Percentiles rank a stretch among this genome's conserved stretches.
phyloP scores from a whole-genome alignment of 306 rosid species.

The Nissolia schottii region DNA sequence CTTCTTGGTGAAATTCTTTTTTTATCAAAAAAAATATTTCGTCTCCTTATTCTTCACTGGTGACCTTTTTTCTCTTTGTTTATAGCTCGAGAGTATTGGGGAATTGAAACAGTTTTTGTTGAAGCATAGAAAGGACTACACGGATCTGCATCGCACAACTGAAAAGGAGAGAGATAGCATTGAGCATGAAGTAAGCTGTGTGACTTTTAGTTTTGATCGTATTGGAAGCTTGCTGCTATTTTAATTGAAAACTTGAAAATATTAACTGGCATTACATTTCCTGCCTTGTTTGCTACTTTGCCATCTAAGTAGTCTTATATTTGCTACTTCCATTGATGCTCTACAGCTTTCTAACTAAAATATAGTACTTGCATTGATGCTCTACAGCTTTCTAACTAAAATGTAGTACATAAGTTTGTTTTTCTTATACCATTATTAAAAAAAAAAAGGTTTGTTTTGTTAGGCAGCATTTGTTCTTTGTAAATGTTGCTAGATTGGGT shows the following conservation, averaged over 20 bases:
- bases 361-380: not conserved
- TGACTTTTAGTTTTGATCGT: constrained; percentile 13
- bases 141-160: constrained; percentile 87
- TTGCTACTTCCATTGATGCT: not conserved
- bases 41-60: not conserved
- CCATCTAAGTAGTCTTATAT: not conserved
- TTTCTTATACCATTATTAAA: not conserved
- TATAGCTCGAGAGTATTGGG: constrained; percentile 79
- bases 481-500: not conserved
- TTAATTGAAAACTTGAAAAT: constrained; percentile 12
- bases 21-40: too few relatives aligned
- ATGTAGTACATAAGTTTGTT: not conserved
- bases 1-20: too few relatives aligned
- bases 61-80: constrained; percentile 13
- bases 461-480: not conserved
- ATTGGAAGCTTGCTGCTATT: not conserved
- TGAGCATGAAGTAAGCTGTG: constrained; percentile 82
- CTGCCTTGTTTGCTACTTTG: not conserved
- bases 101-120: constrained; percentile 73
- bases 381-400: not conserved
- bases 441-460: not conserved
- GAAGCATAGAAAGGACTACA: constrained; percentile 89
- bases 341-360: not conserved
- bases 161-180: constrained; percentile 95
- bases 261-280: not conserved